Conservation (phyloP, 2,329 filamentous ascomycete species). For the Stemphylium vesicarium region DNA sequence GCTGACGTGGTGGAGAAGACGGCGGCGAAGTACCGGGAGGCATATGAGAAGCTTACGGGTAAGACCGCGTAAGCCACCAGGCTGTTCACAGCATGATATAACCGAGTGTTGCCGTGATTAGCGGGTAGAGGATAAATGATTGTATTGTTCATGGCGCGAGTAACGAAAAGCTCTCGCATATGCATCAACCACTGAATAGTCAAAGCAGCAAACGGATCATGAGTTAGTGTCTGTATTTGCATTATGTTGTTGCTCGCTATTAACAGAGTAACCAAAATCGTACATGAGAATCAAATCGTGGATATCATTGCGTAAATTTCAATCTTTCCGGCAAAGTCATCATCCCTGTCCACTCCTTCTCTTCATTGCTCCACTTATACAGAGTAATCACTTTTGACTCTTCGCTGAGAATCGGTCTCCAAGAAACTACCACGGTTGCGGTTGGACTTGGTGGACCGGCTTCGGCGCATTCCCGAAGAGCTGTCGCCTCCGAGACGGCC, state of each 20-base stretch:
- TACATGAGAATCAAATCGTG: slow-evolving; percentile 23
- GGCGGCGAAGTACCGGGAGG: slow-evolving; percentile 75
- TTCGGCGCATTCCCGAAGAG: slow-evolving; percentile 49
- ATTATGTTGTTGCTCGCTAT: slow-evolving; percentile 3
- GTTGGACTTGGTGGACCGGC: slow-evolving; percentile 55
- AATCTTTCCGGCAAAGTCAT: neutral
- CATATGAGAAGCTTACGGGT: slow-evolving; percentile 72
- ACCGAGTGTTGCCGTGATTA: neutral
- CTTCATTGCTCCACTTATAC: neutral
- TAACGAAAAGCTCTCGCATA: too few species aligned
- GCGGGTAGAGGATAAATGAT: neutral
- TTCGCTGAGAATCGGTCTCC: slow-evolving; percentile 59
- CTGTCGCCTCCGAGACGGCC: slow-evolving; percentile 58
- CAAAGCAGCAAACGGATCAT: neutral
- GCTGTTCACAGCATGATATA: neutral
- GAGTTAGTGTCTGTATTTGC: neutral
- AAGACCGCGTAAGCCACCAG: slow-evolving; percentile 6
- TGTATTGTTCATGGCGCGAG: neutral
- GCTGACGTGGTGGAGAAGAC: slow-evolving; percentile 74
- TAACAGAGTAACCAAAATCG: neutral
- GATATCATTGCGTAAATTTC: slow-evolving; percentile 25
- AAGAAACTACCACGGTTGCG: slow-evolving; percentile 59
- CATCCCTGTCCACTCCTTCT: neutral
- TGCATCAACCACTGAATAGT: neutral
- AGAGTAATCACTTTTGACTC: slow-evolving; percentile 21